A percentile compares a stretch with the other conserved stretches of the same genome.
phyloP scores from a whole-genome alignment of 345 rosid genomes.

The Eutrema heterophyllum region DNA sequence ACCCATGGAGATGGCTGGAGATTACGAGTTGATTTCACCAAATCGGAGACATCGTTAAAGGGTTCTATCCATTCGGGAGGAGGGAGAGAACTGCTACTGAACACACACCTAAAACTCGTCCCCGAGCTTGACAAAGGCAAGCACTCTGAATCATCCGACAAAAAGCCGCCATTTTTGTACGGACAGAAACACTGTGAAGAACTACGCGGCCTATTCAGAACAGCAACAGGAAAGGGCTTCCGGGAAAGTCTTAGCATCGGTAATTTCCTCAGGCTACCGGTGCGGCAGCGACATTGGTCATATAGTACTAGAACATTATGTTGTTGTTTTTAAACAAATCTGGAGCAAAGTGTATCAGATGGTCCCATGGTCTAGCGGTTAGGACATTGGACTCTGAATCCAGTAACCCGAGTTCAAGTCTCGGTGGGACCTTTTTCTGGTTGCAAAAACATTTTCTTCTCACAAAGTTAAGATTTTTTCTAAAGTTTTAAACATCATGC shows the following conservation, averaged over 20 bases:
- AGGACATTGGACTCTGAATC: constrained; percentile 98
- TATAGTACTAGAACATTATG: not conserved
- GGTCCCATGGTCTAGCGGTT: constrained; percentile 64
- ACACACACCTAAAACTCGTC: constrained; percentile 37
- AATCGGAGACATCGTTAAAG: constrained; percentile 59
- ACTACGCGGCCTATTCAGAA: constrained; percentile 4
- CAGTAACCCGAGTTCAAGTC: constrained; percentile 97
- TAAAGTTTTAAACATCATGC: not conserved
- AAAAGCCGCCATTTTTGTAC: constrained; percentile 29
- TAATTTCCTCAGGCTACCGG: constrained; percentile 4
- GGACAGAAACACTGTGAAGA: constrained; percentile 13
- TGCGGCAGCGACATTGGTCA: not conserved
- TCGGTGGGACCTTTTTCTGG: constrained; percentile 63
- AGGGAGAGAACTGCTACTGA: constrained; percentile 43
- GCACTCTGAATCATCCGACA: constrained; percentile 6
- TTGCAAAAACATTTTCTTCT: not conserved
- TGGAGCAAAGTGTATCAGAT: rapidly evolving
- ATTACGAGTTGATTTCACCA: constrained; percentile 33
- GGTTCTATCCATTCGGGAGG: constrained; percentile 94
- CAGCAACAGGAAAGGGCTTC: constrained; percentile 20
- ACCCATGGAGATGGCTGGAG: constrained; percentile 74
- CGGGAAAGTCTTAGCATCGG: constrained; percentile 37
- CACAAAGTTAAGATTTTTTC: not conserved
- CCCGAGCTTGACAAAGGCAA: constrained; percentile 5
- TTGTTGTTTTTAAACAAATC: rapidly evolving